These are phyloP conservation scores for Lunasporangiospora selenospora DNA, from an alignment of 192 early-diverging fungal species.

Conservation along the genomic window DNA sequence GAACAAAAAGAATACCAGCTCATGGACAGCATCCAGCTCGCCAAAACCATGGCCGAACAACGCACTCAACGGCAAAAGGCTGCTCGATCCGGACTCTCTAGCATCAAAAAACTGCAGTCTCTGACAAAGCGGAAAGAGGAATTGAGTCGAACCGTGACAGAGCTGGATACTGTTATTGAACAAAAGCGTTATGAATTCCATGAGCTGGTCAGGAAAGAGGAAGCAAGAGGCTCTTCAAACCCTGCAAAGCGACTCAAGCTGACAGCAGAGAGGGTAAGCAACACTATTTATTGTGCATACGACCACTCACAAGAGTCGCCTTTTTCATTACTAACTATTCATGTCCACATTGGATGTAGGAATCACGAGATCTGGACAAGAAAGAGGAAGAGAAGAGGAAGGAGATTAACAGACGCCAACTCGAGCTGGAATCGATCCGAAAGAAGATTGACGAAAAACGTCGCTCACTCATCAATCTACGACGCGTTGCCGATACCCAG, in stretches of 20 bases:
- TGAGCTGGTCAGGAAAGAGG: slow-evolving; percentile 4
- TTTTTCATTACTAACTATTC: no score
- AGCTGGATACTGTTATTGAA: slow-evolving; percentile 33
- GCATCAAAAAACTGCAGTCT: slow-evolving; percentile 31
- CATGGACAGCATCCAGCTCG: not conserved
- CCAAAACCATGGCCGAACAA: slow-evolving; percentile 8
- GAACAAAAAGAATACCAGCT: slow-evolving; percentile 25
- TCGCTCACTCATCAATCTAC: slow-evolving; percentile 2
- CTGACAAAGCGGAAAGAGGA: slow-evolving; percentile 41
- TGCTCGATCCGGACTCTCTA: slow-evolving; percentile 18
- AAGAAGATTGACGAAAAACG: slow-evolving; percentile 28
- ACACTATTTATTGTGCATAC: no score
- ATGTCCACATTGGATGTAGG: no score
- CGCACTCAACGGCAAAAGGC: slow-evolving; percentile 15
- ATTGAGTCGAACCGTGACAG: slow-evolving; percentile 16
- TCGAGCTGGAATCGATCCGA: slow-evolving; percentile 15
- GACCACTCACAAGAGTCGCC: no score
- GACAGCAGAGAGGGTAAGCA: no score
- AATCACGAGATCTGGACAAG: slow-evolving; percentile 23
- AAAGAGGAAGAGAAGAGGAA: slow-evolving; percentile 16
- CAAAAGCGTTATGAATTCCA: slow-evolving; percentile 29
- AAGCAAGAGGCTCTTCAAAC: no score
- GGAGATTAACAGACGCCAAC: slow-evolving; percentile 10
- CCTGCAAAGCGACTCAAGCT: no score
- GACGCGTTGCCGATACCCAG: not conserved